Percentiles rank a stretch among this genome's conserved stretches.
phyloP scores from a whole-genome alignment of 305 asterid genomes.

The Fraxinus sp. region DNA sequence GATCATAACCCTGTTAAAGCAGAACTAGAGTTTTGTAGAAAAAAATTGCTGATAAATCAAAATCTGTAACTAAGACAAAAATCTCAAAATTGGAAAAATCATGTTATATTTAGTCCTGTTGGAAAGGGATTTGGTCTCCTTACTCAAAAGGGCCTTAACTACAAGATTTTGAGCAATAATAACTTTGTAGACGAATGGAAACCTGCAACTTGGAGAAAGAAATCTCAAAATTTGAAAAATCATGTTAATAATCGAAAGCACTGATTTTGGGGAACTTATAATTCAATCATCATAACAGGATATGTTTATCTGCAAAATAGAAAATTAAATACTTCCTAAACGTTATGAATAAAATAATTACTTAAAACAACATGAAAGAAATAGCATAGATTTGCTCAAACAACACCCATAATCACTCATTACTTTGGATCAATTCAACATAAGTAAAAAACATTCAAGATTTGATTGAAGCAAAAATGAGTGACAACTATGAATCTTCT shows the following conservation, averaged over 20 bases:
- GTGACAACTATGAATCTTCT: not conserved
- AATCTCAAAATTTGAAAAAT: not conserved
- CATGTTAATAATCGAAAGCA: not conserved
- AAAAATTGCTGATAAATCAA: not conserved
- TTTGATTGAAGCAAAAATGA: not conserved
- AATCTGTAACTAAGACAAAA: not conserved
- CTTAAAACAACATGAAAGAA: not conserved
- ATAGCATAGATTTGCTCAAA: not conserved
- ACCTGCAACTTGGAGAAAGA: not conserved
- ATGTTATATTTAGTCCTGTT: not conserved
- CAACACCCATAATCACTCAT: not conserved
- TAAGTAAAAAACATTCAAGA: not conserved
- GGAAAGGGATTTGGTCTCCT: not conserved
- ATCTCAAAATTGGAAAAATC: not conserved
- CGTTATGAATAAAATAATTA: not conserved
- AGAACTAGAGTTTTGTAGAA: not conserved
- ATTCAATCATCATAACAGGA: not conserved
- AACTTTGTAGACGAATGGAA: not conserved
- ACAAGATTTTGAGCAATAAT: not conserved
- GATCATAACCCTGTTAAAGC: not conserved
- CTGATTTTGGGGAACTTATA: not conserved
- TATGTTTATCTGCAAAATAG: not conserved
- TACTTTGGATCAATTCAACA: not conserved
- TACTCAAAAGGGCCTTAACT: not conserved
- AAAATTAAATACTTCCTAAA: not conserved